phyloP scores from a whole-genome alignment of 331 rosid species.

The Acacia pycnantha region DNA sequence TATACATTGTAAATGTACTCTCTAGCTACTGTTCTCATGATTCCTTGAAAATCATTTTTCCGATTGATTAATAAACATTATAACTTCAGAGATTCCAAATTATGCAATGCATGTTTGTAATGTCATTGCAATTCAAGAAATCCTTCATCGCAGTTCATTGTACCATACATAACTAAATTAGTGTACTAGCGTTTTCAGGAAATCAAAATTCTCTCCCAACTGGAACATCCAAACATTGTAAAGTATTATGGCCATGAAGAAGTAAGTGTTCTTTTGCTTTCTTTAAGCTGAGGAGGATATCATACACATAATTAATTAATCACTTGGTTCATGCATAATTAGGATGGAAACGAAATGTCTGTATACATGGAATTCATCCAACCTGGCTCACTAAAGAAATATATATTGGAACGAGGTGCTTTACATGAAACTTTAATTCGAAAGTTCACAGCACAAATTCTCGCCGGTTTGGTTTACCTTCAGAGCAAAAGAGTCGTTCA shows the following conservation, averaged over 20 bases:
- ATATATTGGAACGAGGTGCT: neutral
- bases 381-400: neutral
- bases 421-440: constrained; percentile 44
- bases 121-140: neutral
- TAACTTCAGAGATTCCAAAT: neutral
- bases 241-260: constrained; percentile 54
- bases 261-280: constrained; percentile 33
- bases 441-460: constrained; percentile 7
- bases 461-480: constrained; percentile 50
- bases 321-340: neutral
- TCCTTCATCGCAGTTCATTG: too few relatives aligned
- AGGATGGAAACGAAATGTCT: neutral
- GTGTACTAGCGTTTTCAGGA: constrained; percentile 31
- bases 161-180: neutral
- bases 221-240: constrained; percentile 59
- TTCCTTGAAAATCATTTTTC: too few relatives aligned
- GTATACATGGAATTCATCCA: neutral
- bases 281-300: neutral
- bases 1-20: neutral
- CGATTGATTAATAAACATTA: neutral
- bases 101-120: neutral
- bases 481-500: constrained; percentile 52
- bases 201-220: constrained; percentile 45
- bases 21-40: too few relatives aligned
- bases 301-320: neutral